phyloP scores from a whole-genome alignment of 2,329 filamentous ascomycete species.

The Alternaria sp. region DNA sequence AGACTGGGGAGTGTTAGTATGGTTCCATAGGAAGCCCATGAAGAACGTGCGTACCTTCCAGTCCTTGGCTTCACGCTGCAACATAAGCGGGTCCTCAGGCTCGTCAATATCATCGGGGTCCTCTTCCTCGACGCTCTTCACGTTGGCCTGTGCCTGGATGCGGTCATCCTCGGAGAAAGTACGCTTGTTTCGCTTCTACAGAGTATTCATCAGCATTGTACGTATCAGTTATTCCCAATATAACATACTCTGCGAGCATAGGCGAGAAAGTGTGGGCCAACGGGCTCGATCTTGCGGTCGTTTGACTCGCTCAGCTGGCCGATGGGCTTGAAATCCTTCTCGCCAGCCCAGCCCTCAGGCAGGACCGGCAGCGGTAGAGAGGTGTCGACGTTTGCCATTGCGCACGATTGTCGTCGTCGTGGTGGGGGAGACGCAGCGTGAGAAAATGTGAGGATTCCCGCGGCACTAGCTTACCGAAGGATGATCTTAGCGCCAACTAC shows the following conservation, averaged over 20 bases:
- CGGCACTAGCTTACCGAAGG: slow-evolving; percentile 24
- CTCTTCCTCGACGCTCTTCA: slow-evolving; percentile 93
- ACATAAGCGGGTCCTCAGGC: slow-evolving; percentile 89
- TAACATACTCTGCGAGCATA: slow-evolving; percentile 84
- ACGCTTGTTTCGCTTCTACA: slow-evolving; percentile 82
- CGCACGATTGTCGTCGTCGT: slow-evolving; percentile 20
- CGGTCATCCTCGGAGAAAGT: slow-evolving; percentile 99
- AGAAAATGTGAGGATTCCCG: slow-evolving; percentile 23
- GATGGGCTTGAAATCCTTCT: slow-evolving; percentile 90
- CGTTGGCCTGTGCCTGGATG: slow-evolving; percentile 92
- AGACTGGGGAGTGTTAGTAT: slow-evolving; percentile 56
- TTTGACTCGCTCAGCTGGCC: slow-evolving; percentile 78
- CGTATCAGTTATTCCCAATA: no score
- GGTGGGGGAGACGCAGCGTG: slow-evolving; percentile 12
- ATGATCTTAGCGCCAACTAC: slow-evolving; percentile 15
- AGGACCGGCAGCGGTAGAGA: slow-evolving; percentile 76
- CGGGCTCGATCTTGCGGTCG: slow-evolving; percentile 90
- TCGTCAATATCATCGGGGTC: slow-evolving; percentile 93
- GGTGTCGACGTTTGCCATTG: slow-evolving; percentile 73
- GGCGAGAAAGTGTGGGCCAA: slow-evolving; percentile 96
- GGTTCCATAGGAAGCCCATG: no score
- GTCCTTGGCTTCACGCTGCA: slow-evolving; percentile 94
- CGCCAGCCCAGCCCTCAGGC: slow-evolving; percentile 80
- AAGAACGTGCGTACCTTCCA: slow-evolving; percentile 80
- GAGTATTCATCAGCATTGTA: slow-evolving; percentile 24